Evolutionary conservation across 257 asterid genomes (phyloP).

Genomic region (Plectranthus barbatus): DNA sequence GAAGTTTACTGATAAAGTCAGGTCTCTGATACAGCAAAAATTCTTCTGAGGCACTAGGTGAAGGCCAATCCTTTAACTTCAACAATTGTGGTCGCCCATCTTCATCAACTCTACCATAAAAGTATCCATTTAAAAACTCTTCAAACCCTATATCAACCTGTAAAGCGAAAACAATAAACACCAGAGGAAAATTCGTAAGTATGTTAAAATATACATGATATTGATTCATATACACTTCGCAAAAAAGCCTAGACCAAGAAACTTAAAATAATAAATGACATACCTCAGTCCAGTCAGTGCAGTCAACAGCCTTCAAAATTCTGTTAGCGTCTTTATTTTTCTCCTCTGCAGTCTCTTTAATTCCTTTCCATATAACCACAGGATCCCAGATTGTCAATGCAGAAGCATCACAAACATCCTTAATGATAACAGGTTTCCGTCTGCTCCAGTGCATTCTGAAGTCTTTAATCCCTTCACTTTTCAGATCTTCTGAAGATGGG

Average conservation of each 20-base stretch:
- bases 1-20: constrained; percentile 81
- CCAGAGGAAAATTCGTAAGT: constrained; percentile 1
- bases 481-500: constrained; percentile 67
- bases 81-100: constrained; percentile 60
- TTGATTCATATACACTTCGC: not conserved
- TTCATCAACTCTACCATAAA: constrained; percentile 69
- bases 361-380: constrained; percentile 64
- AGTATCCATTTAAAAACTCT: constrained; percentile 83
- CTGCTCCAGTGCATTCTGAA: constrained; percentile 76
- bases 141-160: constrained; percentile 72
- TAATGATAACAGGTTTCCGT: constrained; percentile 75
- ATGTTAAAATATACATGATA: not conserved
- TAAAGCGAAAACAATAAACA: constrained; percentile 21
- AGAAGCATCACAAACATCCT: constrained; percentile 67
- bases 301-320: constrained; percentile 75
- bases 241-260: constrained; percentile 2
- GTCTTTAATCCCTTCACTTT: constrained; percentile 59
- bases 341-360: constrained; percentile 77
- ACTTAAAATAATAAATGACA: not conserved
- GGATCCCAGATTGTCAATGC: constrained; percentile 81
- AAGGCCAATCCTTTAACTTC: constrained; percentile 97
- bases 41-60: constrained; percentile 91
- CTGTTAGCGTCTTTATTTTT: constrained; percentile 57
- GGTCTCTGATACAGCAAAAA: constrained; percentile 90
- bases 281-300: constrained; percentile 69